These are phyloP conservation scores for Linnemannia zychae DNA, from an alignment of 192 early-diverging fungal genomes.

Conservation along the genomic window DNA sequence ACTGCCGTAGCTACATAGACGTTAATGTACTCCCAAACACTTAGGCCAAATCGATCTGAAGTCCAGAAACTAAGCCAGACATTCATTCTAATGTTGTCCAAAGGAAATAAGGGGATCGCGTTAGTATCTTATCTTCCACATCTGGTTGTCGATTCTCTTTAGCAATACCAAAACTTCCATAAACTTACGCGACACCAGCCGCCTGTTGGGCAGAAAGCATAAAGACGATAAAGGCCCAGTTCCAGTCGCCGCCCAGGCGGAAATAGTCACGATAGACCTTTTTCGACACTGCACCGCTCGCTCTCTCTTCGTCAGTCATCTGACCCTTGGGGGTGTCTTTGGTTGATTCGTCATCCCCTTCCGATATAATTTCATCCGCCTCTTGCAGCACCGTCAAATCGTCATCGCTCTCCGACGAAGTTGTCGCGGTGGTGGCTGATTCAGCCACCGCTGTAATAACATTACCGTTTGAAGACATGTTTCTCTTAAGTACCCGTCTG, in stretches of 20 bases:
- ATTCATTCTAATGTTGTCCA: constrained; percentile 22
- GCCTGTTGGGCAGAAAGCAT: constrained; percentile 36
- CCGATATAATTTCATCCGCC: neutral
- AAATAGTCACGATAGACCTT: constrained; percentile 38
- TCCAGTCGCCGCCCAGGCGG: constrained; percentile 15
- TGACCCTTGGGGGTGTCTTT: constrained; percentile 6
- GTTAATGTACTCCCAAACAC: constrained; percentile 46
- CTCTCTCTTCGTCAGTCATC: constrained; percentile 45
- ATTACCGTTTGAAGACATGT: constrained; percentile 7
- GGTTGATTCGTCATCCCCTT: constrained; percentile 11
- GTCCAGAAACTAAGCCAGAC: constrained; percentile 56
- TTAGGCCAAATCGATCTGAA: constrained; percentile 19
- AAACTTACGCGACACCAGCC: constrained; percentile 34
- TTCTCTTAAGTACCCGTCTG: constrained; percentile 9
- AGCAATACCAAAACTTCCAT: too few relatives aligned
- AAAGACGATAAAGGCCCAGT: constrained; percentile 27
- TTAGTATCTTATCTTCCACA: too few relatives aligned
- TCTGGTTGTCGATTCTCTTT: too few relatives aligned
- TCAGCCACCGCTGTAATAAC: neutral
- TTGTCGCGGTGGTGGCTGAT: neutral
- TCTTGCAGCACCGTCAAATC: constrained; percentile 33
- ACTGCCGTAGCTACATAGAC: constrained; percentile 44
- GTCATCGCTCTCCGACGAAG: constrained; percentile 30
- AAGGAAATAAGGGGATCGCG: neutral
- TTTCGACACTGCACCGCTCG: constrained; percentile 23